Percentiles rank a stretch among this genome's conserved stretches.
These are phyloP conservation scores for Plasmodium ovale DNA, from an alignment of 169 alveolate genomes.

Conservation along the genomic window DNA sequence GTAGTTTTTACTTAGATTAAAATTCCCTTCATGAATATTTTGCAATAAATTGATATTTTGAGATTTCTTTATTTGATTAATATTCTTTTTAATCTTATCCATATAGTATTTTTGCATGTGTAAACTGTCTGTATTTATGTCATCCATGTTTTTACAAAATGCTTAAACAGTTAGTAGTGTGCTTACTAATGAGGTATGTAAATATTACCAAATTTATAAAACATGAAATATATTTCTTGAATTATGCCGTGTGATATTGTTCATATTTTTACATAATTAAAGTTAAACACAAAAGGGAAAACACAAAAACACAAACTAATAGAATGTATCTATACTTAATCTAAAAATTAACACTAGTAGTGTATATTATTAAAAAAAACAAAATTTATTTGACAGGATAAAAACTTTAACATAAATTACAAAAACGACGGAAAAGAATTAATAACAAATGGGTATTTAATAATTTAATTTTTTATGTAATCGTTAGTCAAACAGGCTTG, in stretches of 20 bases:
- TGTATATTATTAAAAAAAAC: slow-evolving; percentile 1
- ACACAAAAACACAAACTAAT: neutral
- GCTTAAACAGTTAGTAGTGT: too few relatives aligned
- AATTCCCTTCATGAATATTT: slow-evolving; percentile 3
- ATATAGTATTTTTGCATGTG: slow-evolving; percentile 47
- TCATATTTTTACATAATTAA: slow-evolving; percentile 10
- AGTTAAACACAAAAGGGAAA: slow-evolving; percentile 11
- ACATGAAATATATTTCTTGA: neutral
- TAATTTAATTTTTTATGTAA: slow-evolving; percentile 9
- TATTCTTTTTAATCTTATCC: slow-evolving; percentile 52
- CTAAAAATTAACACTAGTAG: neutral
- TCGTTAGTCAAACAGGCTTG: neutral
- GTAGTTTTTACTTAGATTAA: slow-evolving; percentile 17
- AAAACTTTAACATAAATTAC: slow-evolving; percentile 7
- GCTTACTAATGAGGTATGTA: too few relatives aligned
- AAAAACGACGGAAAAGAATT: neutral
- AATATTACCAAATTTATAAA: too few relatives aligned
- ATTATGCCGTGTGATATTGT: neutral
- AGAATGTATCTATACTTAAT: neutral
- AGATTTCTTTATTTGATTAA: slow-evolving; percentile 52
- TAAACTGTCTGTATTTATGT: neutral
- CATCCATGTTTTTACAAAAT: slow-evolving; percentile 7
- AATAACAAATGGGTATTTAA: neutral
- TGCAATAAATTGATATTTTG: slow-evolving; percentile 14
- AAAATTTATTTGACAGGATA: neutral